phyloP scores from a whole-genome alignment of 768 basidiomycete genomes.

The Coprinopsis marcescibilis region DNA sequence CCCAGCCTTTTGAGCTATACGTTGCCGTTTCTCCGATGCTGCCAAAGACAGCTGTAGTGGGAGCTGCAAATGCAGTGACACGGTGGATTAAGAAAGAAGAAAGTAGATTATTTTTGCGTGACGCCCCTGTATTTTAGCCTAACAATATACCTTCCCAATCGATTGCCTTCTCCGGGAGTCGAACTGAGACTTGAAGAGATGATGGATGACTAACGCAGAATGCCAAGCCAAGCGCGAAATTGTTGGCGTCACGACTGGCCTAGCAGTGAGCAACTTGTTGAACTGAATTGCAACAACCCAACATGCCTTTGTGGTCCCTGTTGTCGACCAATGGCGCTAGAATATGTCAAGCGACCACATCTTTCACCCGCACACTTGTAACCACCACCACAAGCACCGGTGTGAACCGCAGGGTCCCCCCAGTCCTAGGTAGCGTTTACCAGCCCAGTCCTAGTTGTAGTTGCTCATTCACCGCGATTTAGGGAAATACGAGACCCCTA shows the following conservation, averaged over 20 bases:
- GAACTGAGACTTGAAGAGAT: too few relatives aligned
- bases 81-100: slow-evolving; percentile 93
- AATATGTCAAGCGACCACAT: not conserved
- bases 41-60: slow-evolving; percentile 83
- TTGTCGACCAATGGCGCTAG: not conserved
- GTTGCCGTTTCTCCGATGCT: slow-evolving; percentile 73
- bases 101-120: slow-evolving; percentile 68
- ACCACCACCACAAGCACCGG: not conserved
- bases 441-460: slow-evolving; percentile 11
- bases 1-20: slow-evolving; percentile 91
- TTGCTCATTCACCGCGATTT: slow-evolving; percentile 6
- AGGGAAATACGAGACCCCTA: slow-evolving; percentile 52
- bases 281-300: too few relatives aligned
- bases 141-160: too few relatives aligned
- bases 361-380: not conserved
- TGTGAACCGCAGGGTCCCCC: slow-evolving; percentile 27
- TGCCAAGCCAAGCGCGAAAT: too few relatives aligned
- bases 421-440: slow-evolving; percentile 26
- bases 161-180: too few relatives aligned
- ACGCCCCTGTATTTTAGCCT: slow-evolving; percentile 76
- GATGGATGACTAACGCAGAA: too few relatives aligned
- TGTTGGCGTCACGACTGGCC: too few relatives aligned
- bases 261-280: too few relatives aligned
- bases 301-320: not conserved
- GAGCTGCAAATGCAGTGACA: slow-evolving; percentile 84